phyloP scores from a whole-genome alignment of 1,284 basidiomycete species.

The Blastosporella zonata region DNA sequence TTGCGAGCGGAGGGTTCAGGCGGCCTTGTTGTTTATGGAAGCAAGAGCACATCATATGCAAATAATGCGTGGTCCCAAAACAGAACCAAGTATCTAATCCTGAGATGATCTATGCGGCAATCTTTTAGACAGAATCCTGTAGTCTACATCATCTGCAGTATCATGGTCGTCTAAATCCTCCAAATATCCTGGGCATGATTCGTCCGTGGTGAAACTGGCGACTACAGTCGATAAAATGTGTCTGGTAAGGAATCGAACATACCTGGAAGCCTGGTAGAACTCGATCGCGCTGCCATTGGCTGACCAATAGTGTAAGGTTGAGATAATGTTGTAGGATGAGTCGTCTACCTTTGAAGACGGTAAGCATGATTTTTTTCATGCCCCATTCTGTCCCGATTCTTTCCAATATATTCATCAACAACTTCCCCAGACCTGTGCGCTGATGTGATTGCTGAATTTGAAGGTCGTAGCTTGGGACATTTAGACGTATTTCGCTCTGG shows the following conservation, averaged over 20 bases:
- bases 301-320: constrained; percentile 26
- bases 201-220: constrained; percentile 53
- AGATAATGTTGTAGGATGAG: background rate
- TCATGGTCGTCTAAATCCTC: constrained; percentile 28
- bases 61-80: constrained; percentile 4
- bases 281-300: constrained; percentile 50
- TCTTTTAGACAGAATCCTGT: constrained; percentile 53
- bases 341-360: constrained; percentile 58
- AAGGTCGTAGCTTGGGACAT: constrained; percentile 62
- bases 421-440: constrained; percentile 55
- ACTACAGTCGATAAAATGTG: background rate
- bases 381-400: constrained; percentile 47
- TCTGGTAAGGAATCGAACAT: constrained; percentile 8
- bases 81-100: background rate
- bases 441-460: constrained; percentile 48
- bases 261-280: constrained; percentile 64
- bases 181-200: constrained; percentile 48
- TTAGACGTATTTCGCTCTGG: background rate
- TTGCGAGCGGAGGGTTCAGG: constrained; percentile 8
- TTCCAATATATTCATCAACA: constrained; percentile 46
- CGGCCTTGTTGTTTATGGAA: constrained; percentile 7
- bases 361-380: constrained; percentile 73
- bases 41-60: background rate
- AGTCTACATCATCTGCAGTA: constrained; percentile 41
- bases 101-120: constrained; percentile 3